Conservation (phyloP, 2,329 filamentous ascomycete genomes). For the Pseudocercospora fuligena region DNA sequence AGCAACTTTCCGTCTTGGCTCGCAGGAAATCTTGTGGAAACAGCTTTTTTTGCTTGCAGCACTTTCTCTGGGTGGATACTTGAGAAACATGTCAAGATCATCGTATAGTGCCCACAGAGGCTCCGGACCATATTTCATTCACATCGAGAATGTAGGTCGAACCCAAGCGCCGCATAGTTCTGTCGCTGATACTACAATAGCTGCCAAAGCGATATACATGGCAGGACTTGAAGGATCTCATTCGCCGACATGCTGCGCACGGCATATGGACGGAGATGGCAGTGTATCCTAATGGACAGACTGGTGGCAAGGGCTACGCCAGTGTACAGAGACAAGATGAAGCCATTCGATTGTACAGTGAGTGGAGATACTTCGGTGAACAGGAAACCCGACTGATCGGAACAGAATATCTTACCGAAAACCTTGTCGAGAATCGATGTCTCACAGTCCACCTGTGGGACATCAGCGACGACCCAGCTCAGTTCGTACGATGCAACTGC, state of each 20-base stretch:
- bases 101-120: slow-evolving; percentile 5
- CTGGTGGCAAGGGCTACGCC: slow-evolving; percentile 32
- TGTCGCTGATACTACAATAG: slow-evolving; percentile 23
- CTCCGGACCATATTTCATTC: slow-evolving; percentile 27
- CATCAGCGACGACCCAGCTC: slow-evolving; percentile 26
- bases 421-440: slow-evolving; percentile 27
- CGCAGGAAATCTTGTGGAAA: neutral
- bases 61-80: slow-evolving; percentile 12
- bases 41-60: slow-evolving; percentile 8
- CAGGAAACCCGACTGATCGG: slow-evolving; percentile 9
- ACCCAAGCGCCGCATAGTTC: neutral
- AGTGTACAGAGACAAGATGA: slow-evolving; percentile 34
- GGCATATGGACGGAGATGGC: slow-evolving; percentile 39
- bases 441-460: slow-evolving; percentile 39
- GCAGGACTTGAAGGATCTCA: slow-evolving; percentile 41
- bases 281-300: slow-evolving; percentile 28
- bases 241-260: slow-evolving; percentile 35
- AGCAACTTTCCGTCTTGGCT: neutral
- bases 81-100: slow-evolving; percentile 19
- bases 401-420: slow-evolving; percentile 35
- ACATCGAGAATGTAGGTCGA: slow-evolving; percentile 31
- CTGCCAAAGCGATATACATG: slow-evolving; percentile 38
- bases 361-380: slow-evolving; percentile 12
- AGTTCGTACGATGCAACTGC: slow-evolving; percentile 35
- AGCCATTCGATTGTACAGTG: slow-evolving; percentile 35